These are phyloP conservation scores for Tylopilus felleus DNA, from an alignment of 768 basidiomycete species.

Conservation along the genomic window DNA sequence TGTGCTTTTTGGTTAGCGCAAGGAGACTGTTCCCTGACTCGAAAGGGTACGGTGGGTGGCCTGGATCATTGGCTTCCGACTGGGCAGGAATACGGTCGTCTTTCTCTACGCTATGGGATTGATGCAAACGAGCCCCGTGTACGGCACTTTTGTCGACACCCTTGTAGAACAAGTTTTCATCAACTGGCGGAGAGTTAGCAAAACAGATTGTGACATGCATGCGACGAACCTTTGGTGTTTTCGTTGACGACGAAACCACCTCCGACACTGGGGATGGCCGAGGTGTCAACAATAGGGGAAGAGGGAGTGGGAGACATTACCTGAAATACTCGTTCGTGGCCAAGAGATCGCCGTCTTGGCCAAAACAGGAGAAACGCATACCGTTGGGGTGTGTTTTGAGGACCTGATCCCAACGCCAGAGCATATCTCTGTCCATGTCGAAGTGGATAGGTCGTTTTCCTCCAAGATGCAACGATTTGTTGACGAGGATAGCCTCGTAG, in stretches of 20 bases:
- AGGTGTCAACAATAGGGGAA: not conserved
- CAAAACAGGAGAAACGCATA: conserved; percentile 88
- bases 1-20: conserved; percentile 73
- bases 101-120: conserved; percentile 46
- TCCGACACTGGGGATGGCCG: conserved; percentile 55
- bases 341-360: conserved; percentile 74
- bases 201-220: not conserved
- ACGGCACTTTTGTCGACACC: conserved; percentile 80
- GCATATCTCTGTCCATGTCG: conserved; percentile 88
- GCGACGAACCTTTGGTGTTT: conserved; percentile 70
- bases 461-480: conserved; percentile 64
- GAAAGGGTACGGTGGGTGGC: conserved; percentile 82
- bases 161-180: conserved; percentile 95
- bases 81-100: conserved; percentile 12
- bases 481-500: conserved; percentile 63
- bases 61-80: conserved; percentile 27
- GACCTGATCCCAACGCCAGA: conserved; percentile 90
- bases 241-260: conserved; percentile 96
- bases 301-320: conserved; percentile 21
- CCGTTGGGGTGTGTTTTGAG: conserved; percentile 89
- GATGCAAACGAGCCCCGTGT: conserved; percentile 75
- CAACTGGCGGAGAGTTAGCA: conserved; percentile 44
- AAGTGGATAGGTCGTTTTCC: conserved; percentile 77
- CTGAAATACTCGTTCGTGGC: conserved; percentile 96
- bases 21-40: conserved; percentile 73